Evolutionary conservation across 176 grass and related monocot genomes (phyloP), one percentile per base, ranked within the genome.

Genomic region (Chrysopogon serrulatus): DNA sequence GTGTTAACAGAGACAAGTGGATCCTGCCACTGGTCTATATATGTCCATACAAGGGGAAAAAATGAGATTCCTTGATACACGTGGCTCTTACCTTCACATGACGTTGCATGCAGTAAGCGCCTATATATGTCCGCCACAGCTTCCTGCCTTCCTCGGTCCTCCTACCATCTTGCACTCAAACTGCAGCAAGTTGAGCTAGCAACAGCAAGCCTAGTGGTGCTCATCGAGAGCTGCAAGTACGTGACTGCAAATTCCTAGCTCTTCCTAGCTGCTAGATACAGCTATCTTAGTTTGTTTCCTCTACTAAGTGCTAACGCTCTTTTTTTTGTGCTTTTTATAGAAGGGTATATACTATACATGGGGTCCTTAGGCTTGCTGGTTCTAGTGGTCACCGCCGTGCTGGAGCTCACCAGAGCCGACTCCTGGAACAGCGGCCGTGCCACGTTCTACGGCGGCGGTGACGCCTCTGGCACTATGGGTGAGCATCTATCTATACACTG

Each of bases 381-480:
- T 77, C 49, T 87, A 21, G 65, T 31, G 6, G 19, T 77, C 7
- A 36, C 71, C 2, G 57, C 51, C 11, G n/a, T 77, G 51, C 21
- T 83, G 42, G 7, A 76, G 56, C 19, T 76, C 23, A 24, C 78
- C 56, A 71, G 66, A 21, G 90, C 56, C 0, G 87, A 73, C 80
- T 65, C 78, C 18, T 80, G 67, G 74, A 42, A 10, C 53, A 23
- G 21, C 17, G 82, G 63, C 21, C 85, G 89, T 2, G 92, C 88
- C 23, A 94, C 92, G 9, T 90, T 90, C 53, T 94, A 94, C 32
- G 92, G 92, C 2, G 86, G 91, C 77, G 65, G 2, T 10, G 92
- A 90, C 19, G 92, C 88, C 41, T 94, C 88, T 0, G 82, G 86
- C 14, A 94, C 92, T 4, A 90, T 81, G 79, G 88, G 91, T 90